Conservation (phyloP, 2,329 filamentous ascomycete genomes). For the Diaporthe sp. region DNA sequence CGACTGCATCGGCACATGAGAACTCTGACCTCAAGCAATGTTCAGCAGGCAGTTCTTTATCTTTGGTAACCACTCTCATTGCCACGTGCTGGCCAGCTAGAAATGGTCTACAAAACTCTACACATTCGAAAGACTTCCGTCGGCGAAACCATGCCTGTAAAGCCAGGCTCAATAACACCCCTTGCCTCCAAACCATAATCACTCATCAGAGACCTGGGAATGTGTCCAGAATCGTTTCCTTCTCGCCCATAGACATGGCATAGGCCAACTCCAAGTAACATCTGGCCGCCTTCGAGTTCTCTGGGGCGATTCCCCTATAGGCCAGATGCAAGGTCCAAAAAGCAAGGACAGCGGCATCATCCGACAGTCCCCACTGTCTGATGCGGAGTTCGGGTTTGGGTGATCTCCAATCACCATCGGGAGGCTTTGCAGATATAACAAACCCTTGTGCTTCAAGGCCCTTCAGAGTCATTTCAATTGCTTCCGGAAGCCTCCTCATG, state of each 20-base stretch:
- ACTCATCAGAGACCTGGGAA: neutral
- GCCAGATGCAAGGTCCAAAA: accelerated
- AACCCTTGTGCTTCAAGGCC: neutral
- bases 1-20: too few relatives aligned
- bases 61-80: too few relatives aligned
- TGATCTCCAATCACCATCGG: accelerated
- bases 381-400: neutral
- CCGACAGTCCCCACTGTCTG: neutral
- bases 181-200: too few relatives aligned
- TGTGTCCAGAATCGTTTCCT: neutral
- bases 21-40: too few relatives aligned
- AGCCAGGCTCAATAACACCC: too few relatives aligned
- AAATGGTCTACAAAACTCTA: too few relatives aligned
- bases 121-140: too few relatives aligned
- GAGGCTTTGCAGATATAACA: neutral
- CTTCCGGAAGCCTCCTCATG: neutral
- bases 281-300: neutral
- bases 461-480: neutral
- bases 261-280: neutral
- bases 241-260: neutral
- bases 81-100: too few relatives aligned
- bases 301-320: neutral
- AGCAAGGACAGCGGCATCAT: accelerated
- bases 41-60: too few relatives aligned
- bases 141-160: too few relatives aligned